Base-by-base conservation (phyloP, 2,329 filamentous ascomycete genomes). In the Berkeleyomyces basicola region DNA sequence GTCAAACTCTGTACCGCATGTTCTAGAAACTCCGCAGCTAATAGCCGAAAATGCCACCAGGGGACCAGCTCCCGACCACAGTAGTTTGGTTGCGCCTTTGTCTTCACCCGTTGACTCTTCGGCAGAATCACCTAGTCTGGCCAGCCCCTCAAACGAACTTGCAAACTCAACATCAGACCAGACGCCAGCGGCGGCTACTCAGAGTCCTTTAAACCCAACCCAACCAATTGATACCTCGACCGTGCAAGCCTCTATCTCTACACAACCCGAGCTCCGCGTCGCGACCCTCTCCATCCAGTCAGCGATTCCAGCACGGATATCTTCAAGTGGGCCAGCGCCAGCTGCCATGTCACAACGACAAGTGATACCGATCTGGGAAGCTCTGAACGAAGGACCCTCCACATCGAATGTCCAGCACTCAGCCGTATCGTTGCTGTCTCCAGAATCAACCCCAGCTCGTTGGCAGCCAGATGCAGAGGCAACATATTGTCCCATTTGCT, bases 381-480 rank as follows among this genome's bases (percentile, higher is more conserved):
- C 61, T n/a, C 42, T 62, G 36, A 62, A 62, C 33, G 55, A 59
- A 9, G 46, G 23, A 31, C 63, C 63, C 23, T 9, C 49, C 6
- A 59, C 60, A 4, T 60, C 59, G 7, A 11, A 53, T 49, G 16
- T 33, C 2, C 16, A 9, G 2, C 44, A 33, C 43, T 36, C 44
- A 14, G 31, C 43, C 2, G 33, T 33, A 10, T 49, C 33, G 9
- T 37, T 59, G 9, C 51, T 47, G 44, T 62, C 43, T 39, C 61
- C 71, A 67, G 77, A 79, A 23, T 75, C 87, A 66, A 74, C 80
- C 16, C 74, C 90, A 47, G 90, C 91, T 1, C 78, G 79, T 63
- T 97, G 92, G 92, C 91, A 96, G 74, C 87, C 90, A 3, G 92
- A 97, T 72, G 78, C 81, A 3, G 90, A 95, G 68, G 90, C 88